Conservation (phyloP, 768 basidiomycete genomes). For the Xerocomellus intermedius region DNA sequence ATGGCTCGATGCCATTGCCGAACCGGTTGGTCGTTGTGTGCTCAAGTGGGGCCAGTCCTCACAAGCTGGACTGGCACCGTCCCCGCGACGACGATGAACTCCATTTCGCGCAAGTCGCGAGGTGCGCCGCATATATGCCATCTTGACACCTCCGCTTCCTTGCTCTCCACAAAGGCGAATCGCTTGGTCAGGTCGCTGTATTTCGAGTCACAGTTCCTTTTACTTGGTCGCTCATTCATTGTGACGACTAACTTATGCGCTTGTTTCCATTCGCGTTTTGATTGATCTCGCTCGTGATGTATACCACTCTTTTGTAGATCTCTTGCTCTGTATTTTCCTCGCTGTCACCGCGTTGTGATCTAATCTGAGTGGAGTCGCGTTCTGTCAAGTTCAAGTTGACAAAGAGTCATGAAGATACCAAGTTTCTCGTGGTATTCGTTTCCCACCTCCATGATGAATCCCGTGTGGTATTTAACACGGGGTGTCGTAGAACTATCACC, state of each 20-base stretch:
- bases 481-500: neutral
- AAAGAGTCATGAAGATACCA: neutral
- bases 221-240: neutral
- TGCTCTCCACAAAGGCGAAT: neutral
- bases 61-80: conserved; percentile 2
- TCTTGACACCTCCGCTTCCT: neutral
- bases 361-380: neutral
- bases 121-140: neutral
- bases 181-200: neutral
- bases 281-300: conserved; percentile 9
- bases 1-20: conserved; percentile 17
- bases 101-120: conserved; percentile 12
- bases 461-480: neutral
- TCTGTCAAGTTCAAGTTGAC: neutral
- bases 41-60: conserved; percentile 10
- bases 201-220: neutral
- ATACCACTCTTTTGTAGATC: conserved; percentile 13
- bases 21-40: conserved; percentile 1
- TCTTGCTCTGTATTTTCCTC: neutral
- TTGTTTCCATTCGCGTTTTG: neutral
- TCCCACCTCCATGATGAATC: neutral
- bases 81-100: neutral
- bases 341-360: neutral
- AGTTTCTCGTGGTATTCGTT: neutral
- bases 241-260: conserved; percentile 19